Conservation (phyloP, 106 monocot genomes). For the Dendrobium nobile region DNA sequence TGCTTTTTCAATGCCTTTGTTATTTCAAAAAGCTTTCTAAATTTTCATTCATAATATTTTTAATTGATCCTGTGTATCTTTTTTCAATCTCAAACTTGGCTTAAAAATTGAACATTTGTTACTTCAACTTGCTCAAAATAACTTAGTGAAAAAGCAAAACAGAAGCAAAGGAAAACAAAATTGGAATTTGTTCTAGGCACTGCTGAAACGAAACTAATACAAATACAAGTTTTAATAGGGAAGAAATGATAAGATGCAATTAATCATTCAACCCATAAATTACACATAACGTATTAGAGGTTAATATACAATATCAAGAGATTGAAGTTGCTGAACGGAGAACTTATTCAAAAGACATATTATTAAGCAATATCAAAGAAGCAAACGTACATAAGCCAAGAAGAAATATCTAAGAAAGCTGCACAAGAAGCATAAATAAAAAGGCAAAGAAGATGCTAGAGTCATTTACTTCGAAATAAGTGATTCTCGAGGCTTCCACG, state of each 20-base stretch:
- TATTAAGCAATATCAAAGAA: background rate
- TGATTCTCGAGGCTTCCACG: conserved; percentile 89
- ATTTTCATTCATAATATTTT: background rate
- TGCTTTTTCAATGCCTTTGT: background rate
- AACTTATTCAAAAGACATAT: background rate
- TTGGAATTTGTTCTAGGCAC: background rate
- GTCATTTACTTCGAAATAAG: conserved; percentile 69
- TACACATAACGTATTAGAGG: background rate
- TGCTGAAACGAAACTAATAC: background rate
- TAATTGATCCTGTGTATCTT: background rate
- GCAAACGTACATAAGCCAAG: background rate
- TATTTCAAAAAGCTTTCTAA: background rate
- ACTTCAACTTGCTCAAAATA: background rate
- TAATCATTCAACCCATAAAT: background rate
- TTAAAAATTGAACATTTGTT: background rate
- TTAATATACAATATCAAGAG: background rate
- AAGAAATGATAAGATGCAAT: background rate
- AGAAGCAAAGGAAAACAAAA: background rate
- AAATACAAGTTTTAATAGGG: background rate
- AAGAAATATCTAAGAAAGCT: background rate
- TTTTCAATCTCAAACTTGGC: background rate
- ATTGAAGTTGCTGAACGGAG: background rate
- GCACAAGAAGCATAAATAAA: background rate
- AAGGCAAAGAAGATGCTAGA: conserved; percentile 14
- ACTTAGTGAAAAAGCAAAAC: background rate